Base-by-base conservation (phyloP, 345 rosid species). In the Acer negundo region DNA sequence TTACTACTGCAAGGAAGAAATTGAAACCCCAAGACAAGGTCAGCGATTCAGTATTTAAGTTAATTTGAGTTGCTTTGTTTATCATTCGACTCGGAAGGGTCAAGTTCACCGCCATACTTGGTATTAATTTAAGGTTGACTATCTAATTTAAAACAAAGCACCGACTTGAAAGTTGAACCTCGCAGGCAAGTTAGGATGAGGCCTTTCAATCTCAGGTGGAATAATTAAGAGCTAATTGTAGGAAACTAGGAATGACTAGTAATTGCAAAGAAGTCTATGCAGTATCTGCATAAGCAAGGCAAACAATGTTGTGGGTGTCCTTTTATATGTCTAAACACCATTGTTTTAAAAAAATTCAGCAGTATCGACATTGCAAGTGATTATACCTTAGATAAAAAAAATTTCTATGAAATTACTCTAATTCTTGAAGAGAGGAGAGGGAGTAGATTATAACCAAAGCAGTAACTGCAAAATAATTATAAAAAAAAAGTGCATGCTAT, bases 131-230 rank as follows among this genome's bases (percentile, higher is more conserved):
- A 3, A 5, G 16, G 40, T n/a, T 70, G 26, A 67, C 26, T n/a
- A 19, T 20, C 24, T 9, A 59, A 53, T 24, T 38, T 51, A 53
- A 44, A 16, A 24, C 56, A 53, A 47, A 70, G 42, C 62, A 26
- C 23, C 6, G 38, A 26, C 61, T 56, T 20, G 31, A 10, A 58
- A 26, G 42, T 56, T 20, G n/a, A 10, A 58, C 53, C 62, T 35
- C 20, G 28, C 47, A 63, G 56, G 17, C 46, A 74, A 61, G 19
- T n/a, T 72, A 61, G 31, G 28, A 47, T 73, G 67, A 73, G 49
- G 23, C 56, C 26, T 15, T 73, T 17, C 68, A 61, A 11, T 44
- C 76, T 61, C 55, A 40, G 67, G 67, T 42, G 56, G 68, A 73
- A 16, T 23, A 8, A 40, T 44, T 73, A 10, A 73, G 68, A 62